Base-by-base conservation (phyloP, 116 monocot genomes). In the Phalaenopsis hybrid region DNA sequence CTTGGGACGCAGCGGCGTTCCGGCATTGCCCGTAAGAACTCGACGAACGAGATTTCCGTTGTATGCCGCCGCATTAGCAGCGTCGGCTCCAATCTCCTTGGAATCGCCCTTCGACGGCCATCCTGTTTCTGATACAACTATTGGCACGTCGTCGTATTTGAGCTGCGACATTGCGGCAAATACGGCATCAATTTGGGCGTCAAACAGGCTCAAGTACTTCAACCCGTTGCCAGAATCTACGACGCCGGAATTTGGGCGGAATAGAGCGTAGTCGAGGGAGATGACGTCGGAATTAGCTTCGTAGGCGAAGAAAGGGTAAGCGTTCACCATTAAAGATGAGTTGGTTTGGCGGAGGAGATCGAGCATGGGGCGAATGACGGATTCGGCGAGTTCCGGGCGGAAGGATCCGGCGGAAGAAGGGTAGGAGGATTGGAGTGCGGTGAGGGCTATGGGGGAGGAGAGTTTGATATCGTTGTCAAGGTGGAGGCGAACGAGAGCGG, bases 161-260 rank as follows among this genome's bases (percentile, higher is more conserved):
- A 89, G 10, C 21, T 81, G 83, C 73, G 85, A 81, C 85, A 85
- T 85, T 25, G 92, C 95, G 44, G 90, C 85, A 63, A 79, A 87
- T 3, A 95, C 92, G 34, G 92, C 92, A 78, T 95, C 95, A 70
- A 95, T 76, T 81, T 95, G 95, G 9, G 92, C 92, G 68, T 92
- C 90, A 43, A 90, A 67, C 16, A 92, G 85, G 81, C 85, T 92
- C 81, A 84, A 85, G 80, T 92, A 92, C 17, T 57, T 75, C 25
- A 90, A 84, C 8, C 87, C 88, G 80, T 41, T 85, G 33, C 79
- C 81, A 18, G 82, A 11, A 76, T 90, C 90, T 13, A 79, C 57
- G 12, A 85, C 82, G 20, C 90, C 90, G 43, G 85, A 33, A 41
- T 92, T 92, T n/a, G 92, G 92, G 9, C 86, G 83, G 88, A 86